phyloP scores from a whole-genome alignment of 306 rosid genomes.

The Dicorynia guianensis region DNA sequence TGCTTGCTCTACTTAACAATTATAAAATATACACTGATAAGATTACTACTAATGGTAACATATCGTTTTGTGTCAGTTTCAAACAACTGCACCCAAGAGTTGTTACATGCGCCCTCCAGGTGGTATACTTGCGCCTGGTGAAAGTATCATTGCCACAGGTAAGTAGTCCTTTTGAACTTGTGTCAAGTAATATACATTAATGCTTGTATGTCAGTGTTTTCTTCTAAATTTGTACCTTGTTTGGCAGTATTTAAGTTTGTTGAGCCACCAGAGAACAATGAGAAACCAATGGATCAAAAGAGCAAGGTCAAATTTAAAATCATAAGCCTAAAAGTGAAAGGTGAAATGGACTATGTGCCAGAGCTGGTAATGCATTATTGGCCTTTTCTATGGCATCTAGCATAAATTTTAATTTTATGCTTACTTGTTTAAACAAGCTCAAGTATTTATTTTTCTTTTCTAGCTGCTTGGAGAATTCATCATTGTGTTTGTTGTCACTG shows the following conservation, averaged over 20 bases:
- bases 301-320: conserved; percentile 93
- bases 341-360: conserved; percentile 82
- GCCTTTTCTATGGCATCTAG: conserved; percentile 17
- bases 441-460: neutral
- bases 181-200: conserved; percentile 18
- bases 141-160: conserved; percentile 84
- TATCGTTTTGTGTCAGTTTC: conserved; percentile 63
- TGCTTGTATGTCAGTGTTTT: conserved; percentile 24
- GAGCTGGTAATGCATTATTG: conserved; percentile 69
- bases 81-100: conserved; percentile 96
- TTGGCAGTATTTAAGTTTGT: conserved; percentile 88
- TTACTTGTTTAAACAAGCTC: neutral
- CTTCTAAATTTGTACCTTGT: conserved; percentile 38
- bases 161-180: conserved; percentile 40
- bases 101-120: conserved; percentile 97
- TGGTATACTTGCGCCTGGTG: conserved; percentile 86
- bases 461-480: neutral
- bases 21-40: neutral
- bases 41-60: conserved; percentile 13
- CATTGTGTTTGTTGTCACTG: neutral
- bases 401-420: conserved; percentile 10
- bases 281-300: conserved; percentile 72
- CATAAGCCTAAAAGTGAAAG: conserved; percentile 91
- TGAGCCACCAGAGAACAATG: conserved; percentile 88
- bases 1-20: conserved; percentile 2